phyloP scores from a whole-genome alignment of 2,329 filamentous ascomycete genomes.

The Metarhizium album region DNA sequence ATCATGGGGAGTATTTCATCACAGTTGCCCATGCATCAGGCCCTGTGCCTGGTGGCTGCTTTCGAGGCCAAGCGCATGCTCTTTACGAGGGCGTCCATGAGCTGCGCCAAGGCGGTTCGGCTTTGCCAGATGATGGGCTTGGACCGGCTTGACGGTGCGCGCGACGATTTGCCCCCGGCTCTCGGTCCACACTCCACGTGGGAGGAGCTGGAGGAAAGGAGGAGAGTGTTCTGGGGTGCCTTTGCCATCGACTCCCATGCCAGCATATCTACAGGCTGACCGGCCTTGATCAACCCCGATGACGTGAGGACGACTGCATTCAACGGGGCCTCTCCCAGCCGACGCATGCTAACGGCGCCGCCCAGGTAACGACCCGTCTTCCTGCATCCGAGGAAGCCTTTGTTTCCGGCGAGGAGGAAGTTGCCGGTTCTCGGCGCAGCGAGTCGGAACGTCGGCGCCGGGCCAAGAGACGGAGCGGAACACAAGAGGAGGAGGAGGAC shows the following conservation, averaged over 20 bases:
- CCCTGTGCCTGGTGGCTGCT: conserved; percentile 62
- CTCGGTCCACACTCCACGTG: conserved; percentile 65
- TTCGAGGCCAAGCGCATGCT: conserved; percentile 80
- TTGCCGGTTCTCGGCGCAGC: conserved; percentile 24
- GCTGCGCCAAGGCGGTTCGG: conserved; percentile 57
- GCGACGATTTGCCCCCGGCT: conserved; percentile 60
- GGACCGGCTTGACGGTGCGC: conserved; percentile 60
- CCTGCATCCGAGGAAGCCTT: conserved; percentile 73
- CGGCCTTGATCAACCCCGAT: conserved; percentile 63
- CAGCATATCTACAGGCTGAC: conserved; percentile 85
- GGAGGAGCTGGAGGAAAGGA: conserved; percentile 65
- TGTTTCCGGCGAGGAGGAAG: conserved; percentile 50
- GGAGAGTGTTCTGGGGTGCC: conserved; percentile 76
- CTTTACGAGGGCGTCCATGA: conserved; percentile 81
- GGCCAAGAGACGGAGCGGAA: conserved; percentile 8
- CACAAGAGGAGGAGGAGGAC: conserved; percentile 24
- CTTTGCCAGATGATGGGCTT: conserved; percentile 77
- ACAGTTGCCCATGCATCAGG: conserved; percentile 70
- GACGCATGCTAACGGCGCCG: neutral
- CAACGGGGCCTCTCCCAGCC: neutral
- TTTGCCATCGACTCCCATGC: conserved; percentile 79
- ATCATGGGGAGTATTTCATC: conserved; percentile 69
- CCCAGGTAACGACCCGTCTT: conserved; percentile 64
- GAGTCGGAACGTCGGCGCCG: conserved; percentile 18
- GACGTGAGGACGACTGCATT: conserved; percentile 38